A percentile compares a stretch with the other conserved stretches of the same genome.
phyloP scores from a whole-genome alignment of 2,329 filamentous ascomycete genomes.

The Colletotrichum nymphaeae region DNA sequence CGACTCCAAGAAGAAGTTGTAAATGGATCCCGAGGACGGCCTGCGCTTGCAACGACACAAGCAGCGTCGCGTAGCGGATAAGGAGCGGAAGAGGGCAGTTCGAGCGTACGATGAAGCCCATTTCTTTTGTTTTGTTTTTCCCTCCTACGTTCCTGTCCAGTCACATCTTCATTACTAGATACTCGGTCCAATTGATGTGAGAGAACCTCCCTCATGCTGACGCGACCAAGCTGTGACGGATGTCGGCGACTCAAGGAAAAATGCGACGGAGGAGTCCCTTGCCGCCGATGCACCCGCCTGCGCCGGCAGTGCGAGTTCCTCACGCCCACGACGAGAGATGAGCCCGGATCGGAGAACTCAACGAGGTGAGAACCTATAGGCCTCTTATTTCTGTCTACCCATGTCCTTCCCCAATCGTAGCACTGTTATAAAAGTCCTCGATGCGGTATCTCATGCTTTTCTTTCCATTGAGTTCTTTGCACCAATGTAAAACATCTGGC shows the following conservation, averaged over 20 bases:
- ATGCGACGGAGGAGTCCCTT: conserved; percentile 66
- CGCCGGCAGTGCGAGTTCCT: conserved; percentile 62
- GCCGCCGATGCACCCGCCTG: conserved; percentile 62
- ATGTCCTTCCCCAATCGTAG: background rate
- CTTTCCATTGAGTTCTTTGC: background rate
- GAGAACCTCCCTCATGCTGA: conserved; percentile 26
- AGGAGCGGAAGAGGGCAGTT: conserved; percentile 43
- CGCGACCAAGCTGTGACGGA: conserved; percentile 59
- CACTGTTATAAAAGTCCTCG: background rate
- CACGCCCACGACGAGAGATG: conserved; percentile 45
- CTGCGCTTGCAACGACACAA: conserved; percentile 37
- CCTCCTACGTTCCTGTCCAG: too few relatives aligned
- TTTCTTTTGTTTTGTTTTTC: too few relatives aligned
- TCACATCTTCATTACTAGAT: background rate
- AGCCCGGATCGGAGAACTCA: conserved; percentile 34
- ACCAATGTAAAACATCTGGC: conserved; percentile 23
- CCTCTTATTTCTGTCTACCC: background rate
- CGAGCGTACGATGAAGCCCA: conserved; percentile 38
- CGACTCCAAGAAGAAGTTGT: conserved; percentile 1
- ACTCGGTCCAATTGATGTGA: background rate
- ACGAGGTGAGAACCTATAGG: conserved; percentile 13
- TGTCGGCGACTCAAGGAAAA: conserved; percentile 67
- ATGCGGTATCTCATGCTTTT: background rate
- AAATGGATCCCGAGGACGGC: conserved; percentile 34
- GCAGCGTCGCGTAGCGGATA: conserved; percentile 40